A percentile compares a stretch with the other conserved stretches of the same genome.
Conservation (phyloP, 805 yeast species). For the Candida glaebosa region DNA sequence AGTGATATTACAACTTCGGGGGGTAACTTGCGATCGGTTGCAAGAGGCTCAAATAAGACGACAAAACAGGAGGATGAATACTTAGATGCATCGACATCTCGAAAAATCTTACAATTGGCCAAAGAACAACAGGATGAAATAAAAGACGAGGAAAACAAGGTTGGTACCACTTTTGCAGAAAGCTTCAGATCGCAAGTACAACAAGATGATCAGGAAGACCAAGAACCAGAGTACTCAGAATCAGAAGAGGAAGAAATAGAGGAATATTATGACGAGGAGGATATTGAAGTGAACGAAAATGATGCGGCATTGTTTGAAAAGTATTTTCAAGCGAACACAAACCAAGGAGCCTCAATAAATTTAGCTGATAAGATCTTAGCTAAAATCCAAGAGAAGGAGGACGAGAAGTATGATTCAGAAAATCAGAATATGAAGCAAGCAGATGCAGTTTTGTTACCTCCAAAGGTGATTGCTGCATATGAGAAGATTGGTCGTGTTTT, state of each 20-base stretch:
- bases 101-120: conserved; percentile 86
- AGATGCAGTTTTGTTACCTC: conserved; percentile 86
- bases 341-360: conserved; percentile 48
- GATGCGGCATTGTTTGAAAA: conserved; percentile 84
- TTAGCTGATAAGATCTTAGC: conserved; percentile 94
- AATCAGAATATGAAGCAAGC: conserved; percentile 30
- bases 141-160: conserved; percentile 47
- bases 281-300: conserved; percentile 66
- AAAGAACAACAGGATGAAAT: conserved; percentile 90
- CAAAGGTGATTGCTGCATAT: conserved; percentile 93
- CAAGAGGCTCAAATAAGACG: conserved; percentile 27
- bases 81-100: conserved; percentile 77
- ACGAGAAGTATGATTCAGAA: conserved; percentile 18
- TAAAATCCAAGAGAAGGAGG: conserved; percentile 73
- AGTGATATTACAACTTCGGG: conserved; percentile 73
- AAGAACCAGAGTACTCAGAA: conserved; percentile 48
- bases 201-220: conserved; percentile 35
- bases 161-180: conserved; percentile 19
- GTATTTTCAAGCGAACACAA: conserved; percentile 46
- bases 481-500: conserved; percentile 85
- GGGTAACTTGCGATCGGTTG: conserved; percentile 58
- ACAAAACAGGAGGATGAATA: conserved; percentile 51
- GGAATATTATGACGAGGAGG: conserved; percentile 51
- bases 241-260: conserved; percentile 55
- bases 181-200: conserved; percentile 17